A percentile compares a stretch with the other conserved stretches of the same genome.
Evolutionary conservation across 2,329 filamentous ascomycete species (phyloP).

Genomic region (Curvularia sp.): DNA sequence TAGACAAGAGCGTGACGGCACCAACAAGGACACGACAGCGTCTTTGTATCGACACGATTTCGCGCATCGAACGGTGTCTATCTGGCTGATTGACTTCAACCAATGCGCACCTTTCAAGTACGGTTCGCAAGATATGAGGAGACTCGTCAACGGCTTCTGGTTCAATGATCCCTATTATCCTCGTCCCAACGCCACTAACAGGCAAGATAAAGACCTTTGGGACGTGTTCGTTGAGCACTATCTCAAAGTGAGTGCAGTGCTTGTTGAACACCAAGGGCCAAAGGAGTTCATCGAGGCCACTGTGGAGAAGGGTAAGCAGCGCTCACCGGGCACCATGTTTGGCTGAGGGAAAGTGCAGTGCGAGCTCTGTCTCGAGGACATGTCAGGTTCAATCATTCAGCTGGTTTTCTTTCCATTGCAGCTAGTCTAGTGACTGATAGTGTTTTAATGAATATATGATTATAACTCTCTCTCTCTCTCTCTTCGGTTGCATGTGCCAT

Average conservation of each 20-base stretch:
- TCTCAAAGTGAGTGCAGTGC: neutral
- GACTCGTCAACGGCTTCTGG: constrained; percentile 12
- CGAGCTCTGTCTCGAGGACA: too few relatives aligned
- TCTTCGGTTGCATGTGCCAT: too few relatives aligned
- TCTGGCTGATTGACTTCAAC: constrained; percentile 9
- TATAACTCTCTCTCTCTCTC: too few relatives aligned
- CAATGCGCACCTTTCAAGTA: constrained; percentile 1
- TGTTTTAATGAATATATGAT: too few relatives aligned
- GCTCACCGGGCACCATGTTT: neutral
- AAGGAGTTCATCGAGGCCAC: neutral
- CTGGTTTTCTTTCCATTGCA: too few relatives aligned
- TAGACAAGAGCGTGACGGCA: neutral
- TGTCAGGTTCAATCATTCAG: too few relatives aligned
- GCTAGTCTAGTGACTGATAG: too few relatives aligned
- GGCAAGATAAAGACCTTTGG: constrained; percentile 1
- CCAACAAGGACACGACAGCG: neutral
- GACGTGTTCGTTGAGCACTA: neutral
- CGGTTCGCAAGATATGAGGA: neutral
- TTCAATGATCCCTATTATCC: constrained; percentile 19
- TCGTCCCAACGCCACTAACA: constrained; percentile 3
- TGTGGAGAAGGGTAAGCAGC: neutral
- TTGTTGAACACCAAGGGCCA: neutral
- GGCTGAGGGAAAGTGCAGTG: neutral
- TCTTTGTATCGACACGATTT: neutral
- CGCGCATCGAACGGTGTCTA: neutral